Evolutionary conservation across 1,284 basidiomycete genomes (phyloP), one percentile per base, ranked within the genome.

Genomic region (Sporisorium graminicola): DNA sequence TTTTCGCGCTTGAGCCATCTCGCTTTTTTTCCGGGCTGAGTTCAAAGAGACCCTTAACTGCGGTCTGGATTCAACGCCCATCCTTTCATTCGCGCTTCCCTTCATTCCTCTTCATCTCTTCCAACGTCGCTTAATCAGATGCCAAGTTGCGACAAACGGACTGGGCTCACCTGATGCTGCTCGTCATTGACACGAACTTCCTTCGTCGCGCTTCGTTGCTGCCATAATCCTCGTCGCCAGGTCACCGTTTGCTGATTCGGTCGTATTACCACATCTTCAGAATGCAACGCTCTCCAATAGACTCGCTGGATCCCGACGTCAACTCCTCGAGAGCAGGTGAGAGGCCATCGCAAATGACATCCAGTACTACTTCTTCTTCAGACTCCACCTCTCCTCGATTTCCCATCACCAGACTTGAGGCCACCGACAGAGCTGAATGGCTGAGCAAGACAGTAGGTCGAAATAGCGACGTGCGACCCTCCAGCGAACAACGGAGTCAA

Each of bases 381-480:
- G 27, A 37, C 6, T 56, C 53, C 40, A 61, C 65, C 5, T 63
- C 60, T 8, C 46, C 66, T 18, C 56, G 66, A 9, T 63, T 63
- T n/a, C 66, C 66, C 14, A 69, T 63, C 44, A 44, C 65, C 3
- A 20, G 65, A 9, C 50, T 68, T 14, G 65, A 62, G 16, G 59
- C 56, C 2, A 47, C 58, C 5, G 59, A 68, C 44, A 29, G 65
- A 44, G 59, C 55, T 49, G 65, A 68, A 33, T 68, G 59, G 65
- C 55, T 62, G 9, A 58, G 50, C 51, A 49, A 50, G 22, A 58
- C 51, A 44, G 20, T 63, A 46, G 59, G 50, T 13, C 59, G 55
- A 12, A 68, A 31, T n/a, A 58, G 51, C 18, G 44, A 31, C 27
- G 3, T 37, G 27, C 6, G n/a, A 2, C 42, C 27, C 4, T 5